Evolutionary conservation across 345 rosid genomes (phyloP), one percentile per base, ranked within the genome.

Genomic region (Litchi chinensis): DNA sequence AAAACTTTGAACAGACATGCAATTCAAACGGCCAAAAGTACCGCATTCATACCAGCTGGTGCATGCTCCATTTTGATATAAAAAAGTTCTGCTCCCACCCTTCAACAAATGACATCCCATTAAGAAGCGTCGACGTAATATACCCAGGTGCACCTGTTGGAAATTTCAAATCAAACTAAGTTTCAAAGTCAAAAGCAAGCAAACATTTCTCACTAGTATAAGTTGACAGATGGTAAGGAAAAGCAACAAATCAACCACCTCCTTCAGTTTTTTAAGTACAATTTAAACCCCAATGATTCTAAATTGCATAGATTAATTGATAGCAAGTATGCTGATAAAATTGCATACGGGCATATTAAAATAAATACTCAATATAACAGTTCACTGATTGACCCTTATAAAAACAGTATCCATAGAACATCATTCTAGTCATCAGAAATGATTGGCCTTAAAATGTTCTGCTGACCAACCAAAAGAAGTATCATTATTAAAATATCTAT

Each of bases 61-160:
- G 99, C 99, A 95, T 93, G 89, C 96, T 95, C 98, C 99, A 95
- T 74, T 93, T 95, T 44, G 99, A 95, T 83, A 95, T 91, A 83
- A 95, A 95, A 80, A 95, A 90, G 75, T 93, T 95, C 79, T 93
- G 98, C 50, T 95, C 96, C 99, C 99, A 95, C 50, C 99, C 99
- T 75, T 95, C 93, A 68, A 93, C 99, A 84, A 95, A 95, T 11
- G 98, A 95, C 96, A 89, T 88, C 78, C 99, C 99, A 71, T 93
- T 95, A n/a, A 95, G 88, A 83, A 95, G 87, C 57, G 97, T 83
- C 2, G 98, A 95, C 43, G 92, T 62, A 75, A 95, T 73, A 74
- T 92, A 95, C 68, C 97, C 98, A 43, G 98, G 99, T 68, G 98
- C 98, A 83, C 99, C 99, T 95, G 89, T 81, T 44, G 28, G 64